Percentiles rank a stretch among this genome's conserved stretches.
phyloP scores from a whole-genome alignment of 2,329 filamentous ascomycete genomes.

The Penicillium hesseltinei region DNA sequence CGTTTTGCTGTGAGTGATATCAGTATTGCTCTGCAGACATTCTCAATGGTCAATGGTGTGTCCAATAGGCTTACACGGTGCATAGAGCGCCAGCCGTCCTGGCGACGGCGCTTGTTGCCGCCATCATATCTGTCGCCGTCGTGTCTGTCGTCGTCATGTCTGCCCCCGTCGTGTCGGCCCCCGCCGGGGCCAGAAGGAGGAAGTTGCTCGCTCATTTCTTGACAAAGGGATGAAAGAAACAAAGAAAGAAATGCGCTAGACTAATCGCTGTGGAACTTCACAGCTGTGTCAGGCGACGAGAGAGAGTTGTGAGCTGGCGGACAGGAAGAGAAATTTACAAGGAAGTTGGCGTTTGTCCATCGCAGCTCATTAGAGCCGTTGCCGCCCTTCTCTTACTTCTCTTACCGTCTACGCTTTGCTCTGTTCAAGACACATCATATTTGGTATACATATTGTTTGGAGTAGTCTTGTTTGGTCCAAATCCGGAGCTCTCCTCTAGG shows the following conservation, averaged over 20 bases:
- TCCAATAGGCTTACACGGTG: background rate
- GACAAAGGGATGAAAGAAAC: background rate
- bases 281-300: background rate
- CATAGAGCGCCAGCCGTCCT: background rate
- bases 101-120: too few relatives aligned
- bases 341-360: background rate
- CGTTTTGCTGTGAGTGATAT: background rate
- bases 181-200: background rate
- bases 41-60: background rate
- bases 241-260: background rate
- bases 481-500: background rate
- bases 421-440: background rate
- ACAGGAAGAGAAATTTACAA: background rate
- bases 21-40: background rate
- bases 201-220: background rate
- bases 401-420: background rate
- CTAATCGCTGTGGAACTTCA: background rate
- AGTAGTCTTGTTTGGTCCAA: background rate
- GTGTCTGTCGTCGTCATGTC: too few relatives aligned
- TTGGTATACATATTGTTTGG: background rate
- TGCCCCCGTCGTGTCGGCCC: background rate
- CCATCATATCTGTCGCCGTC: too few relatives aligned
- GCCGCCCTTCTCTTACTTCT: too few relatives aligned
- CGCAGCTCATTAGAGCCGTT: background rate
- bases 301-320: background rate